These are phyloP conservation scores for Cladochytrium replicatum DNA, from an alignment of 192 early-diverging fungal species.

Conservation along the genomic window DNA sequence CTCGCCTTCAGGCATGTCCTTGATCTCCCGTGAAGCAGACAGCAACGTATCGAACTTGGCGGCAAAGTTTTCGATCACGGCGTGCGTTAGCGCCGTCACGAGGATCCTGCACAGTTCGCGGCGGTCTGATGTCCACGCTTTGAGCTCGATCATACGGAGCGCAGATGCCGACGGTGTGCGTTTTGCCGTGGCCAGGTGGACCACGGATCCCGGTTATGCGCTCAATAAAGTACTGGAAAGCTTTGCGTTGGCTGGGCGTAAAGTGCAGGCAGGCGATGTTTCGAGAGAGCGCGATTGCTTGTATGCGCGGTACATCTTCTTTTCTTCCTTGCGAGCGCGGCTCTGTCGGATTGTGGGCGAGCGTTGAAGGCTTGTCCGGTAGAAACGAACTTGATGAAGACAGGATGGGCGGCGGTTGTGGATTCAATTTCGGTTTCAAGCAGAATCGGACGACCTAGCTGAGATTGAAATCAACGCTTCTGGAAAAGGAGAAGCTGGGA, in stretches of 20 bases:
- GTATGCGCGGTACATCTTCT: slow-evolving; percentile 8
- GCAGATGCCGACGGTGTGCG: slow-evolving; percentile 30
- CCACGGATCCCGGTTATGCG: slow-evolving; percentile 38
- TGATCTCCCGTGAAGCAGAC: not conserved
- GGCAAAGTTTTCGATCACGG: slow-evolving; percentile 17
- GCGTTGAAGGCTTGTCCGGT: not conserved
- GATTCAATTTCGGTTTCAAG: slow-evolving; percentile 12
- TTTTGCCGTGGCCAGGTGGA: slow-evolving; percentile 40
- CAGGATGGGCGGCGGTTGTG: not conserved
- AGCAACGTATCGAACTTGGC: slow-evolving; percentile 15
- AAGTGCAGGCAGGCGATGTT: slow-evolving; percentile 8
- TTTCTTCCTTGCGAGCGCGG: no score
- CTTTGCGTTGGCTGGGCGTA: slow-evolving; percentile 12
- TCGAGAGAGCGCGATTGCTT: slow-evolving; percentile 7
- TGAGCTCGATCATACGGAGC: slow-evolving; percentile 26
- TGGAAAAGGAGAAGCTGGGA: no score
- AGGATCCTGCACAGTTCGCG: slow-evolving; percentile 10
- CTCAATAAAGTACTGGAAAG: slow-evolving; percentile 11
- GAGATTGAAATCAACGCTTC: slow-evolving; percentile 26
- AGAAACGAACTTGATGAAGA: slow-evolving; percentile 6
- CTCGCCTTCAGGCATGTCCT: slow-evolving; percentile 1
- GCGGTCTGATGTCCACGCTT: not conserved
- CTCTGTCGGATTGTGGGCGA: no score
- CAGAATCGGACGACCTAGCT: slow-evolving; percentile 18
- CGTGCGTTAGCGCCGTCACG: slow-evolving; percentile 23